Evolutionary conservation across 2,329 filamentous ascomycete species (phyloP).

Genomic region (Elsinoe fawcettii): DNA sequence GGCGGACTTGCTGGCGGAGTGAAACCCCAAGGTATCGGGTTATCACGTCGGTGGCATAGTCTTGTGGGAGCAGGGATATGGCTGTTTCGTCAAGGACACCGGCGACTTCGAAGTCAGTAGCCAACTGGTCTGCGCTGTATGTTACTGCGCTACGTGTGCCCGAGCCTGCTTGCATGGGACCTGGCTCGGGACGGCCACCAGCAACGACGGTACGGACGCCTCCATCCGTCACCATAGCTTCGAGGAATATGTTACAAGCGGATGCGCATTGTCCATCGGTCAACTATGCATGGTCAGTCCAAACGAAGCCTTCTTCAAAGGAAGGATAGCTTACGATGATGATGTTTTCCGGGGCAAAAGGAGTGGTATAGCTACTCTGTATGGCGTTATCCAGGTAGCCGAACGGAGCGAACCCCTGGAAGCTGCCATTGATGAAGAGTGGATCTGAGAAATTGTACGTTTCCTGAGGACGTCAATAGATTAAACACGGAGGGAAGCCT

Average conservation of each 20-base stretch:
- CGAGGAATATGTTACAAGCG: slow-evolving; percentile 25
- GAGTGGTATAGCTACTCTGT: not conserved
- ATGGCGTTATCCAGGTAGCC: slow-evolving; percentile 13
- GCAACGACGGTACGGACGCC: slow-evolving; percentile 25
- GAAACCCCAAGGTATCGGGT: slow-evolving; percentile 28
- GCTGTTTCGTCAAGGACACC: slow-evolving; percentile 21
- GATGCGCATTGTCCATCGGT: slow-evolving; percentile 25
- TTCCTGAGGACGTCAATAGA: slow-evolving; percentile 21
- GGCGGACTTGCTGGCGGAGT: slow-evolving; percentile 34
- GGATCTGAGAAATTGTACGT: slow-evolving; percentile 22
- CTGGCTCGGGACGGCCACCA: slow-evolving; percentile 23
- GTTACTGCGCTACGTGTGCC: slow-evolving; percentile 21
- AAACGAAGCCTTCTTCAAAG: too few species aligned
- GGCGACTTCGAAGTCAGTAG: slow-evolving; percentile 20
- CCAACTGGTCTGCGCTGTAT: slow-evolving; percentile 15
- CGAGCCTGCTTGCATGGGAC: slow-evolving; percentile 26
- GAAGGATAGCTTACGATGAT: not conserved
- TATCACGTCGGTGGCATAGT: slow-evolving; percentile 23
- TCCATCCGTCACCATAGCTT: slow-evolving; percentile 25
- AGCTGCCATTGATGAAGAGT: slow-evolving; percentile 17
- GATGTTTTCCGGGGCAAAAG: slow-evolving; percentile 17
- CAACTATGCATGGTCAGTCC: slow-evolving; percentile 10
- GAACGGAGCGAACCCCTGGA: slow-evolving; percentile 10
- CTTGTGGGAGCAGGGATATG: not conserved
- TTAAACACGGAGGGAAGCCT: slow-evolving; percentile 13